phyloP scores from a whole-genome alignment of 2,329 filamentous ascomycete genomes.

The Ceratocystis huliohia region DNA sequence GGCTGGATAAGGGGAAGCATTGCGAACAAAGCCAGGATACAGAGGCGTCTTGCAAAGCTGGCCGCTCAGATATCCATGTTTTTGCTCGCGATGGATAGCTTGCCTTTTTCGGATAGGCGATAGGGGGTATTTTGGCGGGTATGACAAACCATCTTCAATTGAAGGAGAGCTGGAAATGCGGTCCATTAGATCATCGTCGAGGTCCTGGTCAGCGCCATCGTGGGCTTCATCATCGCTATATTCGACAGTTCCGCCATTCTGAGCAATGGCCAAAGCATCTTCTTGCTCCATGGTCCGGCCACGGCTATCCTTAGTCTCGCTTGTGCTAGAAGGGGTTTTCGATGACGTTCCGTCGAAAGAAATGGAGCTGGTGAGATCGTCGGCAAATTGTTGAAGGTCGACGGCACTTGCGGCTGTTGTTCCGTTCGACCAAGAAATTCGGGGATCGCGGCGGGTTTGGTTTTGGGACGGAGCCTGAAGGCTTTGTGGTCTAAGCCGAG shows the following conservation, averaged over 20 bases:
- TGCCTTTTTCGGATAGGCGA: background rate
- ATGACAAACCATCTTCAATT: slow-evolving; percentile 94
- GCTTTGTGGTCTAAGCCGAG: slow-evolving; percentile 13
- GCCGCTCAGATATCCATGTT: background rate
- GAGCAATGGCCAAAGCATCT: slow-evolving; percentile 47
- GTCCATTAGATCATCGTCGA: slow-evolving; percentile 93
- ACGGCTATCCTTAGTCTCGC: slow-evolving; percentile 28
- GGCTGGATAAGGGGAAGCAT: background rate
- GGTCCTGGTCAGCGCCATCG: slow-evolving; percentile 60
- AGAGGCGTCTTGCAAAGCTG: background rate
- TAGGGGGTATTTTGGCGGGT: slow-evolving; percentile 23
- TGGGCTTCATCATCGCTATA: slow-evolving; percentile 36
- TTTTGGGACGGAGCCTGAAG: slow-evolving; percentile 12
- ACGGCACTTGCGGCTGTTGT: slow-evolving; percentile 20
- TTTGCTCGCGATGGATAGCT: background rate
- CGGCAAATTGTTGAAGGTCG: slow-evolving; percentile 14
- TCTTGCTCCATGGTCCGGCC: slow-evolving; percentile 35
- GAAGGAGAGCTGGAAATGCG: slow-evolving; percentile 97
- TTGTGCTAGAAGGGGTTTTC: slow-evolving; percentile 19
- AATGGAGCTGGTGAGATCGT: slow-evolving; percentile 21
- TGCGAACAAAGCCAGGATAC: background rate
- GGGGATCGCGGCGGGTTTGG: slow-evolving; percentile 15
- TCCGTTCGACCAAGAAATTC: slow-evolving; percentile 21
- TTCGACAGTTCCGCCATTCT: slow-evolving; percentile 37
- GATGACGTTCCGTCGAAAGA: slow-evolving; percentile 28